Base-by-base conservation (phyloP, 2,329 filamentous ascomycete species). In the Botrytis fragariae region DNA sequence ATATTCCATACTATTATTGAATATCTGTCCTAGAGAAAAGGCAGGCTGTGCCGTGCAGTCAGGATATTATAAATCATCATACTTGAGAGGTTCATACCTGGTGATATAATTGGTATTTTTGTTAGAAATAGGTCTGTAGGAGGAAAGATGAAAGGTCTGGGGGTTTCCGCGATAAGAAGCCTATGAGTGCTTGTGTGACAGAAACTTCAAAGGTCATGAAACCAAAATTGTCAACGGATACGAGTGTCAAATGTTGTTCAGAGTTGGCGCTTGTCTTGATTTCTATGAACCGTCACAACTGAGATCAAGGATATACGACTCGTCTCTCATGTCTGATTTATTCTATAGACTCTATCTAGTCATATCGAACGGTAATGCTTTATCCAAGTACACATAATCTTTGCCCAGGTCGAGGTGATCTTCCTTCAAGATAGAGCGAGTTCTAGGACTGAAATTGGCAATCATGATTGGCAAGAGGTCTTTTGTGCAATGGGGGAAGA, bases 331-430 rank as follows among this genome's bases (percentile, higher is more conserved):
- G 25, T 5, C 2, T n/a, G 10, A 1, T 25, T 51, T 51, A 3
- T n/a, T 5, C 6, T n/a, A n/a, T n/a, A n/a, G 22, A 51, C 2
- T 51, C 2, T n/a, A 6, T n/a, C 0, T n/a, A 14, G 22, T n/a
- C 6, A 9, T 48, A 25, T 25, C 25, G 10, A 25, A 12, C 4
- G 4, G 4, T 25, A 10, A 25, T 48, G 8, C 9, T 48, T 5
- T 12, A 48, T 25, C 22, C 45, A 48, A 25, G 48, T n/a, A 25
- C 4, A 1, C 14, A 51, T 14, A 51, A 14, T 51, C 4, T n/a
- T n/a, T 25, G 3, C 4, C 45, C 25, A 51, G 25, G 4, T 14
- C 48, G 25, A n/a, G n/a, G 18, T n/a, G 48, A n/a, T 51, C 48
- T 51, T n/a, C 22, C 10, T 51, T n/a, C 2, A 5, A 6, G 1